phyloP scores from a whole-genome alignment of 192 early-diverging fungal genomes.

The Coemansia sp. region DNA sequence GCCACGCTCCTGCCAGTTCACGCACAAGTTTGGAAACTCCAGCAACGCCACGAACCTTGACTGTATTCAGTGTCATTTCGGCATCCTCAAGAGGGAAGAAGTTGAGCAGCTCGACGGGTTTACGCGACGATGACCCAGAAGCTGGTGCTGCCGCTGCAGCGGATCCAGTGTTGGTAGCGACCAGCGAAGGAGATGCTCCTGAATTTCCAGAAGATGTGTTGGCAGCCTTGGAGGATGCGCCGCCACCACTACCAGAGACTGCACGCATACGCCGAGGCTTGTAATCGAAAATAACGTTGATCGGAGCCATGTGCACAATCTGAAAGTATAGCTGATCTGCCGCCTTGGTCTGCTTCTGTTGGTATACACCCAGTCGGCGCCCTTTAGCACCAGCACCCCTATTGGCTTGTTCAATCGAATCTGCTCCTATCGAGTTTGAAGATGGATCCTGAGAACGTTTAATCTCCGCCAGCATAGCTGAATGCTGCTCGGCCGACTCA shows the following conservation, averaged over 20 bases:
- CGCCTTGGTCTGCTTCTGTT: conserved; percentile 10
- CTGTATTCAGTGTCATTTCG: conserved; percentile 77
- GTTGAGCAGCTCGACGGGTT: conserved; percentile 69
- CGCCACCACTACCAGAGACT: conserved; percentile 18
- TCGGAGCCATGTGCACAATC: conserved; percentile 67
- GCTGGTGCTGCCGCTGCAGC: neutral
- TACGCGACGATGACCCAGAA: conserved; percentile 6
- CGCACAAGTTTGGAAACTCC: conserved; percentile 67
- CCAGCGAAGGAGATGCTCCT: neutral
- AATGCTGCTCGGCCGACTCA: conserved; percentile 31
- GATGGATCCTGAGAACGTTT: neutral
- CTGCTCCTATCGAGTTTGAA: neutral
- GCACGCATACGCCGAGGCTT: conserved; percentile 91
- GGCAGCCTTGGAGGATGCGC: neutral
- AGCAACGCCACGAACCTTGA: conserved; percentile 76
- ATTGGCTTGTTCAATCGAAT: neutral
- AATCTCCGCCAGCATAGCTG: conserved; percentile 2
- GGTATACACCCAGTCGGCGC: neutral
- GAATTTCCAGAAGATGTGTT: neutral
- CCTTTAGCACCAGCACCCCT: neutral
- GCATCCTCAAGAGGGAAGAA: conserved; percentile 91
- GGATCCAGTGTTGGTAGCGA: neutral
- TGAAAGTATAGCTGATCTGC: conserved; percentile 49
- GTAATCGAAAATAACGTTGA: conserved; percentile 90
- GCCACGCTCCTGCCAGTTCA: conserved; percentile 70